Base-by-base conservation (phyloP, 1,284 basidiomycete genomes). In the Rhizoctonia solani region DNA sequence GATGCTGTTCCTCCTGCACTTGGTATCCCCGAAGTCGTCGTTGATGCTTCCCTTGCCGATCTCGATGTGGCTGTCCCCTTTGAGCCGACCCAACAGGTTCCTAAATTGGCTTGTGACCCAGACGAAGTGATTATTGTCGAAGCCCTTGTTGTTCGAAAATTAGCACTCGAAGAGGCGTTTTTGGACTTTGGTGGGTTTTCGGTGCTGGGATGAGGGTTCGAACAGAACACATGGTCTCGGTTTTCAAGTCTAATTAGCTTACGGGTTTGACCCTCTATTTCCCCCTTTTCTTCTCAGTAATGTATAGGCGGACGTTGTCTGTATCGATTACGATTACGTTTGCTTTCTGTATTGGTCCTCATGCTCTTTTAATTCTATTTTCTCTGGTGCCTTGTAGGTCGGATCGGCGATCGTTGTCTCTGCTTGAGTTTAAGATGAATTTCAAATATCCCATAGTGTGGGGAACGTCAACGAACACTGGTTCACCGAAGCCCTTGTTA, bases 111-210 rank as follows among this genome's bases (percentile, higher is more conserved):
- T 6, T n/a, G n/a, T 19, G 23, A 55, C n/a, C 9, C 59, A 44
- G 53, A 69, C 70, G 42, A 69, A 46, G 58, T 59, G 1, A 65
- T 72, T 11, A 90, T 92, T 53, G 88, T 91, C n/a, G 89, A 92
- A 74, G 89, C 83, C 1, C 80, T 92, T 30, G 87, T 92, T 1
- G 85, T 90, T 14, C 80, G 88, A 55, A 89, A 91, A 75, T 79
- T 89, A 77, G 85, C 85, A 9, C 72, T 87, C 2, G 86, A 88
- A 66, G 89, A 90, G 73, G 86, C 81, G 8, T 90, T 86, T 74
- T 74, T 90, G 67, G 88, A 90, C 74, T 89, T 91, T 73, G 84
- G 82, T 8, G 85, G 85, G 4, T 87, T 90, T 71, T 65, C 59
- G 37, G 59, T 65, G 49, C 39, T 65, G 37, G 59, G 49, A 23